Base-by-base conservation (phyloP, 805 yeast genomes). In the Starmerella sirachaensis region DNA sequence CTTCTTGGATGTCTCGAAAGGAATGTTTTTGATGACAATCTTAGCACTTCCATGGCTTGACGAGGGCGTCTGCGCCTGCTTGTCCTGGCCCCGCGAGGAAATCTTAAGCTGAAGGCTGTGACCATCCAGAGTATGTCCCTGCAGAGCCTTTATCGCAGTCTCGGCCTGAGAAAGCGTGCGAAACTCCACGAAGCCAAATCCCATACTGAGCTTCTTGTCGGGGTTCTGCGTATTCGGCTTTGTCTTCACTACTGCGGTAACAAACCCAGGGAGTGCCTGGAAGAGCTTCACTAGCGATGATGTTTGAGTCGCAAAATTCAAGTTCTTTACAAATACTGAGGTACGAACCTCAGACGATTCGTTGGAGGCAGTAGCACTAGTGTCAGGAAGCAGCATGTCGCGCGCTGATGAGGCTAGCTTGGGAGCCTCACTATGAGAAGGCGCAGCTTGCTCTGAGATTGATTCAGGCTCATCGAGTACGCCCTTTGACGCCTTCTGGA, bases 161-260 rank as follows among this genome's bases (percentile, higher is more conserved):
- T 72, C 66, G 0, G 98, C 98, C 52, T 79, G 75, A 27, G 75
- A 82, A 48, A 72, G 73, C 1, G 86, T 72, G 49, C 65, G 73
- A 60, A 84, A 91, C 60, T 91, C 98, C 11, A 74, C 95, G 62
- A 91, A 91, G 1, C 98, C 98, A 54, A 85, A 91, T 16, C 98
- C 98, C 98, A 91, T 91, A 51, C 95, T 84, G 42, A 76, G 68
- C n/a, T 66, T 61, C 40, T 70, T 70, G 9, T 76, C 78, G 2
- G 70, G 55, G 43, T 73, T 70, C 59, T 76, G 82, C 25, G 93
- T 73, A 61, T 88, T 93, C 1, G 94, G 86, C 56, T 86, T 88
- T 19, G 79, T 79, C 54, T 83, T 83, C 38, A 91, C 79, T 18
- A 76, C 74, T 2, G 93, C 93, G 33, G 78, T 68, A 11, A 78